These are phyloP conservation scores for Sporothrix globosa DNA, from an alignment of 2,329 filamentous ascomycete genomes.

Conservation along the genomic window DNA sequence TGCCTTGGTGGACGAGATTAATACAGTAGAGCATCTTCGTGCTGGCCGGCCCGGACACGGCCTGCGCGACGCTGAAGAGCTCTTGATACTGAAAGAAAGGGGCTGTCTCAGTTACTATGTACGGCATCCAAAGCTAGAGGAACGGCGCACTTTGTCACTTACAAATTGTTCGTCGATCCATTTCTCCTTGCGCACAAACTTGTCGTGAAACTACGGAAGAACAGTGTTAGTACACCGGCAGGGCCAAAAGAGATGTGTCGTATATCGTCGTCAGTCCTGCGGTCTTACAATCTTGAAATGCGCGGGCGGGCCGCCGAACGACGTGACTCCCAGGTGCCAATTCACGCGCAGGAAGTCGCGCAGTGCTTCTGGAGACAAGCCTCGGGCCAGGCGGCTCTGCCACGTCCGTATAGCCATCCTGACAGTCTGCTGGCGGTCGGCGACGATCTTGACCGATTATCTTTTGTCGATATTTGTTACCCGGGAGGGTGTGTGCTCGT, in stretches of 20 bases:
- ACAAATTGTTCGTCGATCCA: conserved; percentile 12
- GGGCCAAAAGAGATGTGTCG: not conserved
- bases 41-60: not conserved
- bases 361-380: not conserved
- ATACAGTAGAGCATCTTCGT: conserved; percentile 1
- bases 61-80: not conserved
- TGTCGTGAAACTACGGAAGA: not conserved
- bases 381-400: not conserved
- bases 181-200: not conserved
- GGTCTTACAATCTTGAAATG: not conserved
- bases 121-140: not conserved
- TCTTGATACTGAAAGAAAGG: not conserved
- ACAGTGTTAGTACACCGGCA: not conserved
- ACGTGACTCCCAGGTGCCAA: conserved; percentile 4
- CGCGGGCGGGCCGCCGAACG: not conserved
- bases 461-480: no score
- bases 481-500: no score
- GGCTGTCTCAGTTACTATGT: not conserved
- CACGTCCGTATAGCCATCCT: not conserved
- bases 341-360: not conserved
- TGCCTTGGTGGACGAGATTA: not conserved
- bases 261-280: not conserved
- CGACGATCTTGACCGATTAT: not conserved
- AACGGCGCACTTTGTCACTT: not conserved
- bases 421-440: not conserved